Conservation (phyloP, 208 protist species). For the Leishmania gerbilli region DNA sequence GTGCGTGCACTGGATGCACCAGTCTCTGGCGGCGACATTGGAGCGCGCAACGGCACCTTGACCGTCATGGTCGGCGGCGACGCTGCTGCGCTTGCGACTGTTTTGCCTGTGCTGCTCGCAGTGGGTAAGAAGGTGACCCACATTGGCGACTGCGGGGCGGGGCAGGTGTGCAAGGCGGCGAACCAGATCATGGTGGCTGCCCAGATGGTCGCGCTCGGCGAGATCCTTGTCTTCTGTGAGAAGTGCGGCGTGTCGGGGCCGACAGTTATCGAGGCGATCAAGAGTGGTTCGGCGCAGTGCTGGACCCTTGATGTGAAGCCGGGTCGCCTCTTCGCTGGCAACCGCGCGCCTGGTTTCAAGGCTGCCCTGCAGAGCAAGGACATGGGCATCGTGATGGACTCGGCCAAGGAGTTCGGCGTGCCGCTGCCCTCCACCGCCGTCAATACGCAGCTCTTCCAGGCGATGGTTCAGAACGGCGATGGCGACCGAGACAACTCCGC, state of each 20-base stretch:
- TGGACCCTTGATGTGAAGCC: constrained; percentile 93
- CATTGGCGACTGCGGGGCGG: constrained; percentile 85
- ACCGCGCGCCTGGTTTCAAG: constrained; percentile 95
- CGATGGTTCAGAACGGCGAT: constrained; percentile 88
- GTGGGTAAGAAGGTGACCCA: constrained; percentile 89
- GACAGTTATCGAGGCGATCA: constrained; percentile 87
- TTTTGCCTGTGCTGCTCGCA: constrained; percentile 78
- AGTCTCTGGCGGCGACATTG: constrained; percentile 95
- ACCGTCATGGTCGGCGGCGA: constrained; percentile 96
- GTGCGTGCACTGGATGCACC: constrained; percentile 92
- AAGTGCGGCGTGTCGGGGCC: constrained; percentile 88
- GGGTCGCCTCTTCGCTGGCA: constrained; percentile 90
- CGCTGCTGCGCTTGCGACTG: constrained; percentile 55
- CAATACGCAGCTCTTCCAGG: constrained; percentile 92
- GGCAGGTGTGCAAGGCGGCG: constrained; percentile 96
- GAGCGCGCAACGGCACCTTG: constrained; percentile 92
- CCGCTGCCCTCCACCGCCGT: constrained; percentile 90
- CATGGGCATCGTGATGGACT: constrained; percentile 92
- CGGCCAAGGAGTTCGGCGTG: constrained; percentile 84
- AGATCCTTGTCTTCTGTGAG: constrained; percentile 94
- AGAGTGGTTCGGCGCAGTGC: constrained; percentile 92
- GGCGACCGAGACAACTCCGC: constrained; percentile 94
- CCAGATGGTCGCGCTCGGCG: constrained; percentile 94
- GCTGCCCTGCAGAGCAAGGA: constrained; percentile 96
- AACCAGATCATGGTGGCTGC: constrained; percentile 96